A percentile compares a stretch with the other conserved stretches of the same genome.
Conservation (phyloP, 2,329 filamentous ascomycete species). For the Harringtonia aguacate region DNA sequence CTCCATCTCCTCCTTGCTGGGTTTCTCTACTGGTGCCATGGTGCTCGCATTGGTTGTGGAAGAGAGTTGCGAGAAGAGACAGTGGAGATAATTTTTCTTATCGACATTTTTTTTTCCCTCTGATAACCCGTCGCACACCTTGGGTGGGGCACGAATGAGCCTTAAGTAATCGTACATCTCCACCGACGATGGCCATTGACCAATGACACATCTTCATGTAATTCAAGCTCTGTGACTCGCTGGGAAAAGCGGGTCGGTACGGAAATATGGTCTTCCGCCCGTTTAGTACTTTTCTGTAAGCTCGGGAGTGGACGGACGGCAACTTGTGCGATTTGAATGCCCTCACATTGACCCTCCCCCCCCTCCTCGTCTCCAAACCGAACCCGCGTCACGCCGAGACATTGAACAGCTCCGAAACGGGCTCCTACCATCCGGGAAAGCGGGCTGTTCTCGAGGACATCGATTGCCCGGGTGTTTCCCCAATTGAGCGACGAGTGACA, state of each 20-base stretch:
- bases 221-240: slow-evolving; percentile 13
- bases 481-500: background rate
- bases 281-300: slow-evolving; percentile 7
- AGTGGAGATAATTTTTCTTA: slow-evolving; percentile 2
- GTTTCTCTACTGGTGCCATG: slow-evolving; percentile 32
- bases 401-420: slow-evolving; percentile 8
- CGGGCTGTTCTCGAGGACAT: slow-evolving; percentile 8
- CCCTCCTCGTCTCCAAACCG: background rate
- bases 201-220: slow-evolving; percentile 8
- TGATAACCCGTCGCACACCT: no score
- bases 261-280: slow-evolving; percentile 9
- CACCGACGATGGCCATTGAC: background rate
- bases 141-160: no score
- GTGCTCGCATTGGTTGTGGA: slow-evolving; percentile 4
- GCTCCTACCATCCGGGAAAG: slow-evolving; percentile 21
- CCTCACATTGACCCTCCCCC: slow-evolving; percentile 3
- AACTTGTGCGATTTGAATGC: slow-evolving; percentile 5
- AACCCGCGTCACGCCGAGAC: background rate
- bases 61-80: background rate
- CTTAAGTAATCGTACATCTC: no score
- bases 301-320: slow-evolving; percentile 13
- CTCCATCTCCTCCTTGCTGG: slow-evolving; percentile 46
- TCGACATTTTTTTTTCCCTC: background rate
- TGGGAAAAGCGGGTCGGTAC: slow-evolving; percentile 6
- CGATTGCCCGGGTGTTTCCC: background rate